phyloP scores from a whole-genome alignment of 192 early-diverging fungal species.

The Umbelopsis vinacea region DNA sequence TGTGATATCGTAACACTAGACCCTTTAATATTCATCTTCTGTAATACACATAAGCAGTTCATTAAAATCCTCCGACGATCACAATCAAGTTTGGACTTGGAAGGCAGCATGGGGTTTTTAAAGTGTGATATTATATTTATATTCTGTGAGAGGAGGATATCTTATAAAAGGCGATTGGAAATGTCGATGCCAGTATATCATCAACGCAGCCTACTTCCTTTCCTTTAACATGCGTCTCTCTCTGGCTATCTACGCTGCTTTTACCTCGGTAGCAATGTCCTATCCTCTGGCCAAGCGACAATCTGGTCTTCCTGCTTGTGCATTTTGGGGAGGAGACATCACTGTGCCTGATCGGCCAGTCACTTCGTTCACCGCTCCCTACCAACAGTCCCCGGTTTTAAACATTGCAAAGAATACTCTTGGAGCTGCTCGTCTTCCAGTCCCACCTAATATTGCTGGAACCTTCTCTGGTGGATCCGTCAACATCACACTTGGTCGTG shows the following conservation, averaged over 20 bases:
- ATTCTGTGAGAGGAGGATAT: not conserved
- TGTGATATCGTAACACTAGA: slow-evolving; percentile 2
- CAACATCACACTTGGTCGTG: slow-evolving; percentile 3
- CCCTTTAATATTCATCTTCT: slow-evolving; percentile 1
- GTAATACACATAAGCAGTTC: slow-evolving; percentile 3
- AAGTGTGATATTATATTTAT: not conserved
- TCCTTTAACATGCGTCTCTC: not conserved
- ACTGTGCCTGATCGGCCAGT: slow-evolving; percentile 3
- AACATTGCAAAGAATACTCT: not conserved
- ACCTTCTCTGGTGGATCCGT: slow-evolving; percentile 1
- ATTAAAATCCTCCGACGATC: slow-evolving; percentile 16
- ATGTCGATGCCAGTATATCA: too few relatives aligned
- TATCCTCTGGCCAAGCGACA: slow-evolving; percentile 1
- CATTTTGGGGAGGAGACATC: slow-evolving; percentile 17
- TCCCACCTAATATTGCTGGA: slow-evolving; percentile 1
- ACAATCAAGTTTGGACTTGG: not conserved
- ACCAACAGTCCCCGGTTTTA: slow-evolving; percentile 3
- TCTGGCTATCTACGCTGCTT: not conserved
- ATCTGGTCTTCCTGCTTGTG: not conserved
- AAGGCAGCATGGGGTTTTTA: not conserved
- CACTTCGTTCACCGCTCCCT: not conserved
- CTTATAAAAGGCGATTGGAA: not conserved
- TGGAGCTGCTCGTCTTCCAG: not conserved
- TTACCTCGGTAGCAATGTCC: not conserved
- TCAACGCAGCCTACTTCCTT: not conserved